These are phyloP conservation scores for Dichomitus squalens DNA, from an alignment of 1,284 basidiomycete genomes.

Conservation along the genomic window DNA sequence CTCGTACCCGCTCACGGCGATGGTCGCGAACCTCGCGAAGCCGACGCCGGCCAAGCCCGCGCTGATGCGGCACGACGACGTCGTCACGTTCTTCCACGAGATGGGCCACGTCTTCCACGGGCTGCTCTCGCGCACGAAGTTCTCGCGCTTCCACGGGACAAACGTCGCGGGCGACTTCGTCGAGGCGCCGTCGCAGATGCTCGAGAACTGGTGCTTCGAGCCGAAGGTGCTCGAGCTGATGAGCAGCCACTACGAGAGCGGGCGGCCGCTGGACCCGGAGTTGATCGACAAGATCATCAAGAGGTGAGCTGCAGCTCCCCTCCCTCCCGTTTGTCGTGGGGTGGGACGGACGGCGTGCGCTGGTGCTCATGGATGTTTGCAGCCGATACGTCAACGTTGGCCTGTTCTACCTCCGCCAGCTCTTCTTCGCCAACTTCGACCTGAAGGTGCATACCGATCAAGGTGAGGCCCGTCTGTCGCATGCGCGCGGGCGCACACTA, in stretches of 20 bases:
- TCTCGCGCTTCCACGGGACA: constrained; percentile 79
- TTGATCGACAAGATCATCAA: constrained; percentile 79
- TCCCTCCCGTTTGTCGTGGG: not conserved
- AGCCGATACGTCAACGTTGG: constrained; percentile 84
- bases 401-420: constrained; percentile 76
- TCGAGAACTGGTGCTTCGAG: constrained; percentile 92
- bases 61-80: constrained; percentile 81
- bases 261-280: constrained; percentile 72
- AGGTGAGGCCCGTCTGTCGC: constrained; percentile 38
- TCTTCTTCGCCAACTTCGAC: constrained; percentile 84
- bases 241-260: constrained; percentile 78
- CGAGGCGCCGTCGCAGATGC: constrained; percentile 87
- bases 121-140: constrained; percentile 72
- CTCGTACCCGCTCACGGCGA: constrained; percentile 73
- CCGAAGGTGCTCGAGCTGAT: constrained; percentile 72
- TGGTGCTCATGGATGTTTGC: not conserved
- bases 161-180: constrained; percentile 83
- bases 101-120: constrained; percentile 91
- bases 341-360: too few species aligned
- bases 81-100: constrained; percentile 81
- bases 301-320: constrained; percentile 46
- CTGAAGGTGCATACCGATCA: constrained; percentile 75
- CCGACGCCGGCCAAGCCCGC: constrained; percentile 79
- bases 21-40: constrained; percentile 90
- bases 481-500: not conserved